Evolutionary conservation across 2,329 filamentous ascomycete genomes (phyloP), one percentile per base, ranked within the genome.

Genomic region (Ceratocystis cubensis): DNA sequence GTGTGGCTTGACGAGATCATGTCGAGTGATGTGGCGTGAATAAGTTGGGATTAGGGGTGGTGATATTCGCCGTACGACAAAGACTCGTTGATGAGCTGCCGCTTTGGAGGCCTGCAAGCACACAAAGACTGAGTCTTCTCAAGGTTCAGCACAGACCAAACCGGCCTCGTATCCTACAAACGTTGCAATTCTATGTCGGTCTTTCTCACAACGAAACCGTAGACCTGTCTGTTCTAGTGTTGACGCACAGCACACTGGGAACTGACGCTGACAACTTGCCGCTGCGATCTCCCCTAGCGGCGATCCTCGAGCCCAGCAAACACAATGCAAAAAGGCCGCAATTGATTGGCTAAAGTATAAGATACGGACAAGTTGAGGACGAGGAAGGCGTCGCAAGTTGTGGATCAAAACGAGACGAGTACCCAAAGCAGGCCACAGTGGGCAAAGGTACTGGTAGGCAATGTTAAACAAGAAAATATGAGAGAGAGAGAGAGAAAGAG

Each of bases 1-100:
- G 59, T 59, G 41, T 67, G 63, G 6, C 63, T 30, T 45, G 66
- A 65, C n/a, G 66, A 63, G 57, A 67, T 67, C 50, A 59, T 65
- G 22, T 57, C 44, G 28, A 65, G 50, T 3, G 46, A 37, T 15
- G 37, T 41, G 37, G 37, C 37, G 10, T 41, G 50, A 15, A 15
- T 2, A 25, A 28, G 48, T 28, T 41, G 59, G 30, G 30, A 13
- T 13, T 44, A 41, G 17, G 28, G 8, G n/a, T 41, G 57, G 30
- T 5, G 44, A 63, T 53, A 2, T 25, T 10, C 48, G 20, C 20
- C 6, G 25, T 20, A 53, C 15, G 4, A 53, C 48, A 41, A 20
- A 25, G 48, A 25, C 48, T 25, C 20, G 20, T 15, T 53, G 8
- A 4, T 13, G 48, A 22, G 20, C 25, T 53, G 8, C 25, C 7